Base-by-base conservation (phyloP, 129 eudicot genomes). In the Daucus carota region DNA sequence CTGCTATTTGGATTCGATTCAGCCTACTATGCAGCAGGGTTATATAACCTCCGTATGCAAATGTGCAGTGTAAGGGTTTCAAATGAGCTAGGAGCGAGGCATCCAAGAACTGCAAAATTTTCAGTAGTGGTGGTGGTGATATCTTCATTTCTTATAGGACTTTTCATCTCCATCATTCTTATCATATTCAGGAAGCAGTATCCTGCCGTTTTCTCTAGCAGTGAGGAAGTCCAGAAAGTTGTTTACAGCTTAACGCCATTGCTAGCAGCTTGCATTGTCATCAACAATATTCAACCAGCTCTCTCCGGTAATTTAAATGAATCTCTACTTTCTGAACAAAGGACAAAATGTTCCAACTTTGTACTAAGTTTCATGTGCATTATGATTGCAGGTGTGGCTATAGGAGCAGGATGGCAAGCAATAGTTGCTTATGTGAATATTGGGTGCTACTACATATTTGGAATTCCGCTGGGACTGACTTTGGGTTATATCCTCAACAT, bases 351-450 rank as follows among this genome's bases (percentile, higher is more conserved):
- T 62, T 29, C 0, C 9, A 62, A 11, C 8, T 62, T 29, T 26
- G 6, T 7, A 3, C 36, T 29, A 14, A 62, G 38, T 62, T 62
- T 62, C 11, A 0, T 29, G 69, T 62, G 24, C 36, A 48, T 40
- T 48, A 31, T 44, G 9, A 60, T 65, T 80, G 26, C 78, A 88
- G 92, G 92, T 46, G 92, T 86, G 75, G 92, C 90, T 18, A 86
- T 88, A 12, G 90, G 92, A 73, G 89, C 83, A 5, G 92, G 92
- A 66, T 88, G 92, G 92, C 92, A 88, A 79, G 90, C 92, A 33
- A 65, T 22, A 44, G 86, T 88, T 52, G 92, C 92, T 81, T 85
- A 85, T 68, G 86, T 88, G 4, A 88, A 88, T 60, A 80, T 86
- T 11, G 90, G 82, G 20, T 88, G 90, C 73, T 88, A 88, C 74